Evolutionary conservation across 768 basidiomycete species (phyloP).

Genomic region (Trametes coccinea): DNA sequence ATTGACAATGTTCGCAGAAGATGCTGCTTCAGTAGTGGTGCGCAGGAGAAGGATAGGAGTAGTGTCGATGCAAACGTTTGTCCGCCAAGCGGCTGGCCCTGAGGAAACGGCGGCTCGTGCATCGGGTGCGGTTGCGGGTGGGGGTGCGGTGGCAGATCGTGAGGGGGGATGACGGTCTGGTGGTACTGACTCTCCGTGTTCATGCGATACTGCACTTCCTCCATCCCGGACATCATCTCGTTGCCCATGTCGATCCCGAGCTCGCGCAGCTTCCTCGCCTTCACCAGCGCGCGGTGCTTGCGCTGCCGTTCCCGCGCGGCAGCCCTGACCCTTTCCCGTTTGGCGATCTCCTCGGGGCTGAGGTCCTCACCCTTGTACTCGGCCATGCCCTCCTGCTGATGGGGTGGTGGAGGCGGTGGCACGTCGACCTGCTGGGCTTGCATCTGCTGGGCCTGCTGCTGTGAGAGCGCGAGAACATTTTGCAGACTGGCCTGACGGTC

Average conservation of each 20-base stretch:
- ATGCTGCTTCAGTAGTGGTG: slow-evolving; percentile 73
- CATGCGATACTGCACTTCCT: slow-evolving; percentile 67
- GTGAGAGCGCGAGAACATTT: slow-evolving; percentile 28
- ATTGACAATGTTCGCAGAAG: slow-evolving; percentile 70
- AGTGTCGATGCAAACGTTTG: slow-evolving; percentile 81
- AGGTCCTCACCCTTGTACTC: slow-evolving; percentile 29
- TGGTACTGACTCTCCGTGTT: slow-evolving; percentile 42
- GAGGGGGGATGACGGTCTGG: slow-evolving; percentile 36
- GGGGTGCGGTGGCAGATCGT: slow-evolving; percentile 33
- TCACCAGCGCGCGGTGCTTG: slow-evolving; percentile 77
- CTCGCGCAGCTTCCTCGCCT: slow-evolving; percentile 78
- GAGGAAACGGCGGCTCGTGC: slow-evolving; percentile 64
- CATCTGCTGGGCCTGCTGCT: slow-evolving; percentile 29
- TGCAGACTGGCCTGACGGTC: slow-evolving; percentile 44
- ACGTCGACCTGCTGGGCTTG: slow-evolving; percentile 22
- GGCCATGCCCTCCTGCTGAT: slow-evolving; percentile 6
- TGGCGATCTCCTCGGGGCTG: slow-evolving; percentile 60
- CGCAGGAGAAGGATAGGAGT: slow-evolving; percentile 73
- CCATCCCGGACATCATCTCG: slow-evolving; percentile 64
- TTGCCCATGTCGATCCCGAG: slow-evolving; percentile 82
- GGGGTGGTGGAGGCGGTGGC: slow-evolving; percentile 19
- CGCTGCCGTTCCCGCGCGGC: slow-evolving; percentile 81
- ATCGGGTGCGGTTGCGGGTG: slow-evolving; percentile 41
- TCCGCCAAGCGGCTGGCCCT: slow-evolving; percentile 49
- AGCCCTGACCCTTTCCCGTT: slow-evolving; percentile 70